Evolutionary conservation across 2,329 filamentous ascomycete genomes (phyloP), one percentile per base, ranked within the genome.

Genomic region (Botrytis paeoniae): DNA sequence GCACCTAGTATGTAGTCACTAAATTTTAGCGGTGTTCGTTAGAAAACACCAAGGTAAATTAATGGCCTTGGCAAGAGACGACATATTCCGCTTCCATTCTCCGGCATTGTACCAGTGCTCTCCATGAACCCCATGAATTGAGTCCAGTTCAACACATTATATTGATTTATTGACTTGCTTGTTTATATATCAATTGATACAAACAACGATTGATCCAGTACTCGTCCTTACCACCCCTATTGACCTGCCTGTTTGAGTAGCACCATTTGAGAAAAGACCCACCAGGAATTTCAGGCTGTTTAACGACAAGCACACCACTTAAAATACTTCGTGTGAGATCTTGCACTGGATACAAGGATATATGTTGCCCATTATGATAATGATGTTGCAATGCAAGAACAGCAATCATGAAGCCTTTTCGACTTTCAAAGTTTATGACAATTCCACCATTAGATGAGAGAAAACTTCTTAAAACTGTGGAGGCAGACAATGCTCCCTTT

Each of bases 351-450:
- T 32, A 16, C 66, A 45, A 69, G 37, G 51, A 35, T 60, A 45
- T 45, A 60, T 60, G 12, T 69, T 41, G 54, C 66, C 39, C 51
- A 60, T n/a, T n/a, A n/a, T 43, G 14, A 59, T 69, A 37, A 59
- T 69, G 48, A 60, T 60, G 51, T 59, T 69, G 39, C 39, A 69
- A 32, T 69, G 48, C n/a, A 57, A 59, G 51, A 60, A 60, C 29
- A 43, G 43, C 39, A 32, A 69, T 10, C n/a, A 69, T 69, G 66
- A 69, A 69, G 39, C 48, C 66, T 60, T 69, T 69, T 69, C 66
- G 66, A 32, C 66, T 69, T 43, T 69, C 66, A 35, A 69, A 69
- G 29, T 60, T 69, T 20, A 69, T 60, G 66, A 43, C 37, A 18
- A 41, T 57, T 43, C 54, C n/a, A 60, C 37, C 66, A 12, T 54